Percentiles rank a stretch among this genome's conserved stretches.
These are phyloP conservation scores for Gonapodya prolifera DNA, from an alignment of 192 early-diverging fungal genomes.

Conservation along the genomic window DNA sequence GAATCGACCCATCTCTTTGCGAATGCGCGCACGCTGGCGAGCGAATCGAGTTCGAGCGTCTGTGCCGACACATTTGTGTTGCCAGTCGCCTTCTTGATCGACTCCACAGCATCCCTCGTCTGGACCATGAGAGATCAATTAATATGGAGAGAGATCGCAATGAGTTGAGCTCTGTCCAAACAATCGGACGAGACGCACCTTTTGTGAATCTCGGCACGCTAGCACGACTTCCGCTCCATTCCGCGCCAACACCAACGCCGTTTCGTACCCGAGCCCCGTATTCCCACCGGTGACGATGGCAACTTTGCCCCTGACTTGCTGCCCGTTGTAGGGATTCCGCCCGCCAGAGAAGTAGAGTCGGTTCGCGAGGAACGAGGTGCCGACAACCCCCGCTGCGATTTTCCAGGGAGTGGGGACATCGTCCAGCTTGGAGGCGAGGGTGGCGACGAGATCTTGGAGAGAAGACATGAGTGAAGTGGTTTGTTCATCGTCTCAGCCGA, in stretches of 20 bases:
- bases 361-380: not conserved
- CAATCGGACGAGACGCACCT: too few relatives aligned
- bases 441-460: too few relatives aligned
- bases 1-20: slow-evolving; percentile 15
- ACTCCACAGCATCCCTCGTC: slow-evolving; percentile 12
- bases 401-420: not conserved
- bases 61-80: slow-evolving; percentile 9
- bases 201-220: not conserved
- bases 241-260: not conserved
- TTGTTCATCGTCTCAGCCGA: too few relatives aligned
- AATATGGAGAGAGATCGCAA: not conserved
- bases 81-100: slow-evolving; percentile 4
- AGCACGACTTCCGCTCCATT: not conserved
- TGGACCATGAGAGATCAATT: not conserved
- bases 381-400: not conserved
- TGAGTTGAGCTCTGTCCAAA: too few relatives aligned
- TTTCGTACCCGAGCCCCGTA: not conserved
- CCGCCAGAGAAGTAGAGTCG: not conserved
- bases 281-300: not conserved
- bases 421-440: too few relatives aligned
- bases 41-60: slow-evolving; percentile 18
- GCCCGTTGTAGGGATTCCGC: not conserved
- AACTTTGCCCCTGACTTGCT: not conserved
- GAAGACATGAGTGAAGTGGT: too few relatives aligned
- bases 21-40: slow-evolving; percentile 20